Evolutionary conservation across 352 stramenopile species (phyloP).

Genomic region (Phytophthora hibernalis): DNA sequence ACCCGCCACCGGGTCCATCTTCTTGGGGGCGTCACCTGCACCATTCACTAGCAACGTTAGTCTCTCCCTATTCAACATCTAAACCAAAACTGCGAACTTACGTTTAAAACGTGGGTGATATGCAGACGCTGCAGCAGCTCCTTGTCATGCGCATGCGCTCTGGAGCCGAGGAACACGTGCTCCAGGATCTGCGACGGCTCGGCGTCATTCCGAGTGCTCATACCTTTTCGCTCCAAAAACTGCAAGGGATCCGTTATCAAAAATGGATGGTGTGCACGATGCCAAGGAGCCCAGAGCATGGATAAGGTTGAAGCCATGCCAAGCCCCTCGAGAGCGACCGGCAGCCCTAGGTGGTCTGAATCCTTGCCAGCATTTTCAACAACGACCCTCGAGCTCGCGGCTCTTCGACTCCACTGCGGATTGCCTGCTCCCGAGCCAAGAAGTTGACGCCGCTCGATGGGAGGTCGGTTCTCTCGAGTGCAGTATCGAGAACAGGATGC

Average conservation of each 20-base stretch:
- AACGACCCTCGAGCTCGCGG: slow-evolving; percentile 22
- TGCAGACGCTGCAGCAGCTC: slow-evolving; percentile 59
- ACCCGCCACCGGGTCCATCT: slow-evolving; percentile 80
- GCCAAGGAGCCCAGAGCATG: no score
- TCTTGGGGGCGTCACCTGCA: slow-evolving; percentile 83
- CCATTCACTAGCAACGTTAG: background rate
- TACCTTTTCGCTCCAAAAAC: slow-evolving; percentile 4
- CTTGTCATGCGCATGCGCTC: slow-evolving; percentile 67
- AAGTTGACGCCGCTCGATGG: slow-evolving; percentile 43
- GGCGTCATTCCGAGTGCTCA: slow-evolving; percentile 34
- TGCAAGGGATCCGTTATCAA: slow-evolving; percentile 7
- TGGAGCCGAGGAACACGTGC: slow-evolving; percentile 79
- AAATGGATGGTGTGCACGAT: slow-evolving; percentile 7
- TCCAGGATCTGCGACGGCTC: slow-evolving; percentile 70
- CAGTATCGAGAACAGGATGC: slow-evolving; percentile 80
- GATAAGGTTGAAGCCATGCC: background rate
- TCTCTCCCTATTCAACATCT: background rate
- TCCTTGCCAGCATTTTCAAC: background rate
- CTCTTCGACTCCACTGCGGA: slow-evolving; percentile 15
- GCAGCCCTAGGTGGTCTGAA: background rate
- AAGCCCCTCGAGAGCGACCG: background rate
- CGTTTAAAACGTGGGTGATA: slow-evolving; percentile 90
- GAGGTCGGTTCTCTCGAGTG: slow-evolving; percentile 75
- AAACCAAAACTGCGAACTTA: slow-evolving; percentile 23
- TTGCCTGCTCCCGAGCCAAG: background rate